Percentiles rank a stretch among this genome's conserved stretches.
phyloP scores from a whole-genome alignment of 2,329 filamentous ascomycete genomes.

The Penicillium sp. region DNA sequence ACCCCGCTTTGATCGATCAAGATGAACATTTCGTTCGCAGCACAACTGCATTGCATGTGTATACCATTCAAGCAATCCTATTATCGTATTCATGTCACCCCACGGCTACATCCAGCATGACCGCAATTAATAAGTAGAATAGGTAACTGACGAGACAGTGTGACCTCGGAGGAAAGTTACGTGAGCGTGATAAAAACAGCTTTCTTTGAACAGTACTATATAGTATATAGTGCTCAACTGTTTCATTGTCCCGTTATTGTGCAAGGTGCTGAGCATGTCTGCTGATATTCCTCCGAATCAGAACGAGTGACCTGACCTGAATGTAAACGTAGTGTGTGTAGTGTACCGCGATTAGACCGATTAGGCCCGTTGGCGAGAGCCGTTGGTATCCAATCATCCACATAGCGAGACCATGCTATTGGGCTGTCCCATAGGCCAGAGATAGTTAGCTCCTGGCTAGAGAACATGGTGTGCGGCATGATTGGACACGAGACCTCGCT shows the following conservation, averaged over 20 bases:
- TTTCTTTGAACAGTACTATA: too few species aligned
- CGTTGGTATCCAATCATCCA: background rate
- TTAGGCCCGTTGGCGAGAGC: background rate
- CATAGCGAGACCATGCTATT: background rate
- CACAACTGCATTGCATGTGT: too few species aligned
- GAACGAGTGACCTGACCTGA: background rate
- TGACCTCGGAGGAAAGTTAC: too few species aligned
- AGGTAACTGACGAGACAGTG: background rate
- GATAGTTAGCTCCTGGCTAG: background rate
- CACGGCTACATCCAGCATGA: too few species aligned
- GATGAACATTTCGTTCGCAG: too few species aligned
- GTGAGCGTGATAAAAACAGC: too few species aligned
- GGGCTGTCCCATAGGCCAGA: background rate
- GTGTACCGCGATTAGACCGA: too few species aligned
- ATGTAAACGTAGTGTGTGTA: too few species aligned
- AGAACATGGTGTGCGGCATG: background rate
- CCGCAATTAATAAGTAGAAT: background rate
- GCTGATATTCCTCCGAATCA: background rate
- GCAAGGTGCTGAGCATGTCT: background rate
- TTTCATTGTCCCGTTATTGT: background rate
- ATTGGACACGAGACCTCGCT: constrained; percentile 10
- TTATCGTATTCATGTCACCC: too few species aligned
- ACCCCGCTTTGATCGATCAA: too few species aligned
- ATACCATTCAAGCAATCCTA: too few species aligned
- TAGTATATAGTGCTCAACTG: too few species aligned